These are phyloP conservation scores for Fusarium domesticum DNA, from an alignment of 2,329 filamentous ascomycete species.

Conservation along the genomic window DNA sequence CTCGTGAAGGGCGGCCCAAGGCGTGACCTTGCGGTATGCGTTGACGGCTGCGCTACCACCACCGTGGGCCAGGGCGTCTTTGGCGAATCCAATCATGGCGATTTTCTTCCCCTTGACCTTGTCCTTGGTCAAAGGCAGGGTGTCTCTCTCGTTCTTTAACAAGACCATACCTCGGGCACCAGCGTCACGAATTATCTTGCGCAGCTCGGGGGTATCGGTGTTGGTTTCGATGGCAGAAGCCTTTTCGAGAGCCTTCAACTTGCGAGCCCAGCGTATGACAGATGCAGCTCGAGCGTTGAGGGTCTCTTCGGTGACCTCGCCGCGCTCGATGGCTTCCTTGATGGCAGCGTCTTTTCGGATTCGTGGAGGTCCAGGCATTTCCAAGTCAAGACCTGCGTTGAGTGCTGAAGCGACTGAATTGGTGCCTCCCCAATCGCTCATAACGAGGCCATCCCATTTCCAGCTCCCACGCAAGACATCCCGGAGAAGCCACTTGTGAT, in stretches of 20 bases:
- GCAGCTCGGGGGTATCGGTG: conserved; percentile 25
- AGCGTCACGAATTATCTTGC: conserved; percentile 24
- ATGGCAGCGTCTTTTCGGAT: conserved; percentile 25
- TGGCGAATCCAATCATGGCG: conserved; percentile 33
- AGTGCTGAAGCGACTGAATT: conserved; percentile 35
- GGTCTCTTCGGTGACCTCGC: conserved; percentile 19
- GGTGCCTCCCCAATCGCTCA: conserved; percentile 47
- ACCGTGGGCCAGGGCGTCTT: conserved; percentile 31
- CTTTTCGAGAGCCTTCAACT: conserved; percentile 20
- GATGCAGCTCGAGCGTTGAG: conserved; percentile 31
- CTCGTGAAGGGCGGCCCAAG: conserved; percentile 31
- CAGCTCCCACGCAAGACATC: conserved; percentile 43
- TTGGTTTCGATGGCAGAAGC: conserved; percentile 1
- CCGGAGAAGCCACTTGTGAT: conserved; percentile 38
- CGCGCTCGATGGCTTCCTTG: conserved; percentile 22
- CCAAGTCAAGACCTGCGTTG: conserved; percentile 32
- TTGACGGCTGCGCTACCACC: conserved; percentile 33
- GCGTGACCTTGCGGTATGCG: conserved; percentile 32
- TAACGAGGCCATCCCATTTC: conserved; percentile 44
- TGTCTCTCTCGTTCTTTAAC: conserved; percentile 57
- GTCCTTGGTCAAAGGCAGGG: conserved; percentile 47
- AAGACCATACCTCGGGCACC: conserved; percentile 55
- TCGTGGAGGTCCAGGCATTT: conserved; percentile 38
- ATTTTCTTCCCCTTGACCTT: conserved; percentile 25
- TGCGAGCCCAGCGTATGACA: conserved; percentile 31